Base-by-base conservation (phyloP, 1,139 yeast genomes). In the Hyphopichia khmerensis region DNA sequence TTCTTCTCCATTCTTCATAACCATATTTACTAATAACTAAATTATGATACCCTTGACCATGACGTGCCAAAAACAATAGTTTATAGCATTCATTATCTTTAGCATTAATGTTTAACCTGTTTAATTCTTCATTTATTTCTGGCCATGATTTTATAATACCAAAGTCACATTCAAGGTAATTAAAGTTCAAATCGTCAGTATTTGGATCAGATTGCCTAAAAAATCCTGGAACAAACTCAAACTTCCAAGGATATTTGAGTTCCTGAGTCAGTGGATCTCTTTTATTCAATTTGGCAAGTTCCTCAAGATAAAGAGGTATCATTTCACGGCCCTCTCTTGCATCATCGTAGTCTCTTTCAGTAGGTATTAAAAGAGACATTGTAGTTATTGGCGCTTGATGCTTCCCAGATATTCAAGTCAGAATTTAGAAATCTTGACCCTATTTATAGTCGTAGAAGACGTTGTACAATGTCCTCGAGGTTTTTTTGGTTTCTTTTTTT, bases 41-140 rank as follows among this genome's bases (percentile, higher is more conserved):
- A 51, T 87, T 87, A 55, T 86, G 93, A 61, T 69, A 79, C 0
- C 95, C 95, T 60, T 86, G 87, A 8, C 95, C 95, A 54, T 87
- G 95, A 45, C 95, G 70, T 1, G 87, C 90, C 41, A 84, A 65
- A 41, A 81, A 73, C 6, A 85, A 49, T 35, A 85, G 56, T 56
- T 84, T 84, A 58, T 82, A 81, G 18, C 56, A 56, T 29, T 62
- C 73, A 41, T 72, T 64, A 1, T 40, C 48, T 0, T 55, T 58
- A 2, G 71, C 58, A 2, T 48, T 21, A 1, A 45, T 47, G 47
- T 80, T 79, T 46, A 80, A 60, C 8, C 56, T 45, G 0, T 59
- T 46, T n/a, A 83, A 44, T 21, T 68, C 60, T 0, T 40, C 40
- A 2, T 64, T 41, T 11, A 79, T 56, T 8, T 67, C 63, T 0